Evolutionary conservation across 164 flowering plant species (phyloP).

Genomic region (Echeveria elegans): DNA sequence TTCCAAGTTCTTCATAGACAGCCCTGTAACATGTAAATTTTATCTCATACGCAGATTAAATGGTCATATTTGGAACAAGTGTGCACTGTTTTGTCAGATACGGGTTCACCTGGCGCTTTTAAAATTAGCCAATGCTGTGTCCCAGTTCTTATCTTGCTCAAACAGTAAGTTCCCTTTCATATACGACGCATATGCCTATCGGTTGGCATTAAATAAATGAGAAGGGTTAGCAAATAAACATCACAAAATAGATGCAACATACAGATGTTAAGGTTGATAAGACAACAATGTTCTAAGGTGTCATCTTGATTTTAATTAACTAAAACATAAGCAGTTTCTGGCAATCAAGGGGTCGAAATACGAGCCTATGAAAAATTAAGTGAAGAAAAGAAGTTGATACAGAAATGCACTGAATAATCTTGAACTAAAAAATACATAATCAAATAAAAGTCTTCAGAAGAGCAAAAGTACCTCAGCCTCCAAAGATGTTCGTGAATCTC

Average conservation of each 20-base stretch:
- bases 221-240: background rate
- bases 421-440: background rate
- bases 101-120: slow-evolving; percentile 73
- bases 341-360: background rate
- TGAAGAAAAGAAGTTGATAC: background rate
- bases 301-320: background rate
- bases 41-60: slow-evolving; percentile 9
- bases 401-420: background rate
- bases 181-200: slow-evolving; percentile 88
- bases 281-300: background rate
- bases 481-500: slow-evolving; percentile 89
- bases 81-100: background rate
- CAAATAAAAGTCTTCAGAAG: background rate
- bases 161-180: slow-evolving; percentile 85
- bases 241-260: background rate
- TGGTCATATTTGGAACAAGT: background rate
- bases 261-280: background rate
- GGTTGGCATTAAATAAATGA: slow-evolving; percentile 7
- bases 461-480: slow-evolving; percentile 79
- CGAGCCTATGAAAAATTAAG: background rate
- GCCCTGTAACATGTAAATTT: slow-evolving; percentile 37
- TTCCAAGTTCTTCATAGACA: slow-evolving; percentile 95
- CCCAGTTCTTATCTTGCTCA: slow-evolving; percentile 95
- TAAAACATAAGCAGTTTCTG: background rate
- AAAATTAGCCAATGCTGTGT: slow-evolving; percentile 70